Base-by-base conservation (phyloP, 495 filamentous ascomycete genomes). In the Annulohypoxylon bovei region DNA sequence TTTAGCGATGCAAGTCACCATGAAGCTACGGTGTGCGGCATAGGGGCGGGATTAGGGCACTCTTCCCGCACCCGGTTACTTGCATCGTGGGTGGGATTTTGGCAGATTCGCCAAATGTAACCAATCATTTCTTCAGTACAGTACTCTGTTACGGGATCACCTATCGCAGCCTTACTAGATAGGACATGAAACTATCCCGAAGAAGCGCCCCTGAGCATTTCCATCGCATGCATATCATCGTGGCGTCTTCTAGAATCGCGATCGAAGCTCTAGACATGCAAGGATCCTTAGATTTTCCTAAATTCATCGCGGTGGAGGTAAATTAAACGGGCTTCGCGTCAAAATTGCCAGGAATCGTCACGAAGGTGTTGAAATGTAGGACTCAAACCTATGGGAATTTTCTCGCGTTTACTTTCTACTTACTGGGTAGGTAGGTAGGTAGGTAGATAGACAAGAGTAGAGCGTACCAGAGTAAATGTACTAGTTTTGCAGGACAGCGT, bases 231-330 rank as follows among this genome's bases (percentile, higher is more conserved):
- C 65, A 63, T 23, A 49, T 61, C 47, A 56, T 71, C 40, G 30
- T 56, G 40, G 59, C 32, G 22, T 20, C 67, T 77, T 77, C 75
- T 77, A 77, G 75, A 77, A 77, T 61, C 35, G 56, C 53, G 58
- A 61, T 73, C 67, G 75, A 74, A 73, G 66, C 57, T 30, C 39
- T n/a, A 42, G 20, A 55, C 27, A 16, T 64, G n/a, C 65, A 72
- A 54, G 58, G 52, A 16, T 60, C 35, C 46, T 37, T 40, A 35
- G 42, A 55, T 37, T 16, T 49, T 20, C 39, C 37, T 49, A 28
- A 53, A 55, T 50, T 64, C 27, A 49, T 40, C 28, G 18, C 28
- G 16, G 11, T 32, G 30, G 12, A 6, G 30, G 49, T 37, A 14
- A 56, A 37, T 28, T 28, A 27, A 20, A 40, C 11, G 37, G 22